These are phyloP conservation scores for Beauveria varroae DNA, from an alignment of 2,329 filamentous ascomycete genomes.

Conservation along the genomic window DNA sequence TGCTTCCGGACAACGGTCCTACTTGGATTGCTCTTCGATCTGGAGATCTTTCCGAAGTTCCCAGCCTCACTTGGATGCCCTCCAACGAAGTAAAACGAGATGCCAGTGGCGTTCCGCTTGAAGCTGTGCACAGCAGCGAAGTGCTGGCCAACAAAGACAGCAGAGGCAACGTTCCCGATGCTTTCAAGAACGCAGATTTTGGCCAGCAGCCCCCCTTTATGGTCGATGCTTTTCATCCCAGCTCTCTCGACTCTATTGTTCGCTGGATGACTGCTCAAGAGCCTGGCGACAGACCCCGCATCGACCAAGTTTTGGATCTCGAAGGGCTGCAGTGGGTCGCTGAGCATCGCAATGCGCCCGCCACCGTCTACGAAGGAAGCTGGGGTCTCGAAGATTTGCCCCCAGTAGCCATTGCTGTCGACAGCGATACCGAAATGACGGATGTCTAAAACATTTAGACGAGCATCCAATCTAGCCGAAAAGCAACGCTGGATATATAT, in stretches of 20 bases:
- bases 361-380: conserved; percentile 93
- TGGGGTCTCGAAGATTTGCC: conserved; percentile 71
- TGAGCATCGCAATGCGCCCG: conserved; percentile 69
- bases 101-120: conserved; percentile 47
- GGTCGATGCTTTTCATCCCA: conserved; percentile 62
- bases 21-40: conserved; percentile 86
- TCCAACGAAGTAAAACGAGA: conserved; percentile 66
- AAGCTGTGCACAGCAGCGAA: conserved; percentile 29
- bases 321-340: conserved; percentile 76
- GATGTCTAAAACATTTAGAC: conserved; percentile 36
- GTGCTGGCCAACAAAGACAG: conserved; percentile 25
- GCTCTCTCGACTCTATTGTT: conserved; percentile 78
- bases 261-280: conserved; percentile 80
- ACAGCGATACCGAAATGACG: conserved; percentile 51
- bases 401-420: conserved; percentile 27
- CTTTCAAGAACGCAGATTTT: conserved; percentile 41
- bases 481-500: conserved; percentile 6
- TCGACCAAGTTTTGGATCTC: conserved; percentile 64
- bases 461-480: conserved; percentile 11
- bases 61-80: conserved; percentile 76
- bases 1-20: conserved; percentile 84
- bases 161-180: conserved; percentile 33
- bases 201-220: conserved; percentile 76
- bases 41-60: conserved; percentile 82
- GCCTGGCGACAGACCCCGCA: conserved; percentile 63